Percentiles rank a stretch among this genome's conserved stretches.
Evolutionary conservation across 495 filamentous ascomycete genomes (phyloP).

Genomic region (Articulospora tetracladia): DNA sequence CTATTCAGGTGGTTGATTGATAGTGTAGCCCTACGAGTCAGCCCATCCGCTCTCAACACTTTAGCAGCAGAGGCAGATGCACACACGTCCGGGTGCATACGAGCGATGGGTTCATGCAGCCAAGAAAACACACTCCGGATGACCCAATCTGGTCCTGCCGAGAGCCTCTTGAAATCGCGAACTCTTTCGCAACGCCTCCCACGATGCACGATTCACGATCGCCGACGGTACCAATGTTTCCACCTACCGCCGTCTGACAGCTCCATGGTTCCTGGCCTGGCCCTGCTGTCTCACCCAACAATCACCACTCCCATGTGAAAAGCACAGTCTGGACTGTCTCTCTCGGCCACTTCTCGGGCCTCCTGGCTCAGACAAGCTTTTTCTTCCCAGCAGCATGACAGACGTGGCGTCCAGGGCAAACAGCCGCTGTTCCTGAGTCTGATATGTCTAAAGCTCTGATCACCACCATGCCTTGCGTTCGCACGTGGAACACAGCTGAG

Average conservation of each 20-base stretch:
- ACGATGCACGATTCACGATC: not conserved
- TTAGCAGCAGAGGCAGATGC: not conserved
- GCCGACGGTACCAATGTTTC: not conserved
- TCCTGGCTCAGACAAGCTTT: not conserved
- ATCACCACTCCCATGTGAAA: not conserved
- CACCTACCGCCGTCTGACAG: too few relatives aligned
- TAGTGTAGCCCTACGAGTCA: not conserved
- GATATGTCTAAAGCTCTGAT: not conserved
- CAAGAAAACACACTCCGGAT: not conserved
- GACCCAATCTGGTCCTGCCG: not conserved
- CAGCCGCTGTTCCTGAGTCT: not conserved
- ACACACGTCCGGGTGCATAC: not conserved
- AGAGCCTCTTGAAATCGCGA: not conserved
- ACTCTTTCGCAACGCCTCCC: not conserved
- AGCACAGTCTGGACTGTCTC: not conserved
- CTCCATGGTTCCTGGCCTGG: not conserved
- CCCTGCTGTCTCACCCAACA: not conserved
- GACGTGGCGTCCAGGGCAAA: not conserved
- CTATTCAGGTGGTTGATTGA: not conserved
- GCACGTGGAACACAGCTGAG: not conserved
- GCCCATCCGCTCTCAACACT: not conserved
- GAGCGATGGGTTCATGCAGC: not conserved
- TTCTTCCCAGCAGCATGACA: not conserved
- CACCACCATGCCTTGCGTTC: not conserved
- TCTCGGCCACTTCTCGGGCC: not conserved